Conservation (phyloP, 2,329 filamentous ascomycete species). For the Pestalotiopsis sp. region DNA sequence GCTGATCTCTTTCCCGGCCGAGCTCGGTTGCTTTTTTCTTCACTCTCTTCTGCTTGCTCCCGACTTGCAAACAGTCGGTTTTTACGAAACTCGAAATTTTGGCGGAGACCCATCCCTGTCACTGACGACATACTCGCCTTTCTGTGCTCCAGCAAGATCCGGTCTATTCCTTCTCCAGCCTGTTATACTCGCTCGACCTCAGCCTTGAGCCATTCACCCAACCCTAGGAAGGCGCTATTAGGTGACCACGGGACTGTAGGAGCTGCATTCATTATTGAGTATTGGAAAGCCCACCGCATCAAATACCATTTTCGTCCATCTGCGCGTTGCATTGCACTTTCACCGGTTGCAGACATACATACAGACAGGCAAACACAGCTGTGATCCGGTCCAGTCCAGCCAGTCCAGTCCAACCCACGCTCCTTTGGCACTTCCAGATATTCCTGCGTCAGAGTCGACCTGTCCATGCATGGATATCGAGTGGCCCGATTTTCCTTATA, state of each 20-base stretch:
- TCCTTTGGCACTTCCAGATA: not conserved
- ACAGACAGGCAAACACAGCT: no score
- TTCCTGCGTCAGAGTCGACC: not conserved
- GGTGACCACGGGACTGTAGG: slow-evolving; percentile 1
- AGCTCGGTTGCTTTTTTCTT: not conserved
- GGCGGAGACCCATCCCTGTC: not conserved
- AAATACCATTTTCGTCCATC: not conserved
- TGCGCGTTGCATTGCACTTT: not conserved
- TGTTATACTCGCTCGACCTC: not conserved
- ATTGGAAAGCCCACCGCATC: not conserved
- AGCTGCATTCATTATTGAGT: not conserved
- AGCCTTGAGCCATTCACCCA: not conserved
- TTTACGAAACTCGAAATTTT: not conserved
- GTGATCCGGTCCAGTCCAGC: not conserved
- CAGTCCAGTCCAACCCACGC: not conserved
- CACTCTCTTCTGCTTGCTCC: not conserved
- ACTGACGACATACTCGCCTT: not conserved
- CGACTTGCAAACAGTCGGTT: not conserved
- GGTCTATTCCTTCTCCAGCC: not conserved
- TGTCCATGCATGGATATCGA: not conserved
- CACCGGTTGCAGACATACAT: not conserved
- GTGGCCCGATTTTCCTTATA: not conserved
- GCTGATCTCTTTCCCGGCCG: not conserved
- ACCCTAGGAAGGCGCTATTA: slow-evolving; percentile 1
- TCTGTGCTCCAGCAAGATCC: not conserved